Evolutionary conservation across 306 rosid genomes (phyloP).

Genomic region (Nissolia schottii): DNA sequence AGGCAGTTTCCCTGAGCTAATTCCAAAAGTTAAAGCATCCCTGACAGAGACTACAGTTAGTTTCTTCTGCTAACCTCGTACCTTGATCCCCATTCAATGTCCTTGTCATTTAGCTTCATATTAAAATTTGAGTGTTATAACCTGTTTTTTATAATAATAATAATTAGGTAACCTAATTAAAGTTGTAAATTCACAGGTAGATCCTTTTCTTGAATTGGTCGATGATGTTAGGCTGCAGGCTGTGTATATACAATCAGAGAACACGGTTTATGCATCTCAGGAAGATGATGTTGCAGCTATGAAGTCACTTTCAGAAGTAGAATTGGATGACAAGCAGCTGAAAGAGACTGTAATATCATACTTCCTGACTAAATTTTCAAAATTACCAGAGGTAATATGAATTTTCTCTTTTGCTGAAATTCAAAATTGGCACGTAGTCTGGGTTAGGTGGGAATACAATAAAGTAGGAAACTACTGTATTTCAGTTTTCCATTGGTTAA

Average conservation of each 20-base stretch:
- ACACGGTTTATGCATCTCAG: slow-evolving; percentile 47
- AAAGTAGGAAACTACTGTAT: background rate
- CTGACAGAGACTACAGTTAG: slow-evolving; percentile 48
- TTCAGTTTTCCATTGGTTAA: slow-evolving; percentile 16
- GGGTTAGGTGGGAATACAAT: slow-evolving; percentile 10
- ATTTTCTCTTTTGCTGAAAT: slow-evolving; percentile 10
- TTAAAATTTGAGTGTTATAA: slow-evolving; percentile 1
- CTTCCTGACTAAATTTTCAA: slow-evolving; percentile 62
- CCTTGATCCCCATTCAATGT: slow-evolving; percentile 7
- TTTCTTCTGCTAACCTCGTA: slow-evolving; percentile 14
- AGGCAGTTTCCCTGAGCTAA: slow-evolving; percentile 56
- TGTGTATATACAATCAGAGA: slow-evolving; percentile 45
- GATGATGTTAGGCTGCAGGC: slow-evolving; percentile 65
- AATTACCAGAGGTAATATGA: slow-evolving; percentile 66
- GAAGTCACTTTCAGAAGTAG: slow-evolving; percentile 50
- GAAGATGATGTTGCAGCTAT: slow-evolving; percentile 64
- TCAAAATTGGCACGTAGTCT: background rate
- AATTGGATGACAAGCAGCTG: slow-evolving; percentile 52
- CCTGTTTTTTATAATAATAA: background rate
- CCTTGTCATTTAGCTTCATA: slow-evolving; percentile 9
- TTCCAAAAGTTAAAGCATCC: slow-evolving; percentile 64
- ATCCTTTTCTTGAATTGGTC: slow-evolving; percentile 78
- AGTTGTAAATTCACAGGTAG: slow-evolving; percentile 53
- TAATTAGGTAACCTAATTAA: slow-evolving; percentile 9
- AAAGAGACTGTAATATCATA: slow-evolving; percentile 65